These are phyloP conservation scores for Volvariella volvacea DNA, from an alignment of 1,284 basidiomycete species.

Conservation along the genomic window DNA sequence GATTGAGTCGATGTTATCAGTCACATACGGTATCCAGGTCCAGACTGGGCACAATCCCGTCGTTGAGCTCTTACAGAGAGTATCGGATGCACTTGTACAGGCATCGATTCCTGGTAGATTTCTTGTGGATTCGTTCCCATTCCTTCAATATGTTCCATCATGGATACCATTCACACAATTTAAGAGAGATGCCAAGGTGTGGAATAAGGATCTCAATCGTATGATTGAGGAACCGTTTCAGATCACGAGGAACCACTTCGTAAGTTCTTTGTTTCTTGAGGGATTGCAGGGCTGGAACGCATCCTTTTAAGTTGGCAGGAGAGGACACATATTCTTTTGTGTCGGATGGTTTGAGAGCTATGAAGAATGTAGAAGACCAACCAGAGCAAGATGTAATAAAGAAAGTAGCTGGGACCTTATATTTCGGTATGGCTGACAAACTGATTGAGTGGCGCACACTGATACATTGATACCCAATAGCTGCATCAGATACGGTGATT, in stretches of 20 bases:
- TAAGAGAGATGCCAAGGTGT: conserved; percentile 30
- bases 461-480: no score
- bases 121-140: conserved; percentile 17
- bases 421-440: no score
- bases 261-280: no score
- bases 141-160: conserved; percentile 33
- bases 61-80: conserved; percentile 10
- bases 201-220: conserved; percentile 15
- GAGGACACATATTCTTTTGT: no score
- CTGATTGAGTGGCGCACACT: no score
- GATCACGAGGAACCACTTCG: conserved; percentile 16
- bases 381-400: no score
- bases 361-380: no score
- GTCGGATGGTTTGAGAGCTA: no score
- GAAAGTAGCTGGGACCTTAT: no score
- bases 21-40: conserved; percentile 11
- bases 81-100: conserved; percentile 8
- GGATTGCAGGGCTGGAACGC: no score
- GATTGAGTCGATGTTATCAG: conserved; percentile 3
- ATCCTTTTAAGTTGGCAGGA: no score
- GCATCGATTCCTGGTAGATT: conserved; percentile 15
- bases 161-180: conserved; percentile 41
- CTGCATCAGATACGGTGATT: no score
- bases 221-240: conserved; percentile 26
- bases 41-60: conserved; percentile 9